Evolutionary conservation across 495 filamentous ascomycete genomes (phyloP).

Genomic region (Gamarada debralockiae): DNA sequence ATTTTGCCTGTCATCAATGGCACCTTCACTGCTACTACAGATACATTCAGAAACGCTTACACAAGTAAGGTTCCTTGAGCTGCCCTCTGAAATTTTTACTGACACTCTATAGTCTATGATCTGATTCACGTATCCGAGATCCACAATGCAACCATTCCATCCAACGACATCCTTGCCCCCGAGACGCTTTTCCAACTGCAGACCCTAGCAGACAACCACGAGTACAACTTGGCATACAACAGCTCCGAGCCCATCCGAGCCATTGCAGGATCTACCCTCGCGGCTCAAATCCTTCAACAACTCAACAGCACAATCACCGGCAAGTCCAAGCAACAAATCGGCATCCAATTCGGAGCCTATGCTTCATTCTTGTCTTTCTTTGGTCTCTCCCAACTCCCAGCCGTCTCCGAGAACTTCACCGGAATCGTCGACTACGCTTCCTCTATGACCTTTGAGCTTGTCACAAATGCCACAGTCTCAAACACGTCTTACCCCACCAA

Average conservation of each 20-base stretch:
- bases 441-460: slow-evolving; percentile 71
- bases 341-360: slow-evolving; percentile 65
- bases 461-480: slow-evolving; percentile 47
- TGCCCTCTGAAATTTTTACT: background rate
- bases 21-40: slow-evolving; percentile 14
- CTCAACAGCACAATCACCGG: slow-evolving; percentile 54
- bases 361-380: slow-evolving; percentile 73
- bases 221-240: slow-evolving; percentile 61
- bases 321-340: slow-evolving; percentile 50
- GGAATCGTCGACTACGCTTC: slow-evolving; percentile 67
- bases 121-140: slow-evolving; percentile 67
- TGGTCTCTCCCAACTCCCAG: slow-evolving; percentile 58
- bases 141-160: slow-evolving; percentile 56
- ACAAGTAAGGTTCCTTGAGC: slow-evolving; percentile 2
- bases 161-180: slow-evolving; percentile 35
- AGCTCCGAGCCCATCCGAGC: slow-evolving; percentile 38
- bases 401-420: slow-evolving; percentile 55
- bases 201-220: slow-evolving; percentile 62
- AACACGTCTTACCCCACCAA: slow-evolving; percentile 42
- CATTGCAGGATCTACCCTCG: slow-evolving; percentile 59
- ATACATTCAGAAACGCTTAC: slow-evolving; percentile 24
- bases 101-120: slow-evolving; percentile 56
- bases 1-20: slow-evolving; percentile 27
- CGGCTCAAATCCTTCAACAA: slow-evolving; percentile 52
- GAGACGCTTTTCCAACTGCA: slow-evolving; percentile 53